Conservation (phyloP, 169 alveolate genomes). For the Cryptosporidium viatorum region DNA sequence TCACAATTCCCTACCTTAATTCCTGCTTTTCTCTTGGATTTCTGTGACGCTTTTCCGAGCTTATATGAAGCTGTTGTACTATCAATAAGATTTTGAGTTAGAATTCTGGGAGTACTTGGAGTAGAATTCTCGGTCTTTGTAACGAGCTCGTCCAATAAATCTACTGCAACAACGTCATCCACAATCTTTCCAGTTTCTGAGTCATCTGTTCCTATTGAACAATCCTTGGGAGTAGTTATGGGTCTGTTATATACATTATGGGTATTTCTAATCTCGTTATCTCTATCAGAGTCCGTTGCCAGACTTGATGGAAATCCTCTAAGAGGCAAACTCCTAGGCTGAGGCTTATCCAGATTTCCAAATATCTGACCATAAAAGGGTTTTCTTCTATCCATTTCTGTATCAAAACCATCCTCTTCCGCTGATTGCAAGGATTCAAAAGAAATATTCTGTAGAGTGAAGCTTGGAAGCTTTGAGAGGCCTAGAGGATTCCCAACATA, state of each 20-base stretch:
- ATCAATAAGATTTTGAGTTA: neutral
- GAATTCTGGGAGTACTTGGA: slow-evolving; percentile 20
- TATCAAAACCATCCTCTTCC: slow-evolving; percentile 18
- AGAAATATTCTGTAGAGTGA: slow-evolving; percentile 37
- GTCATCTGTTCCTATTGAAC: slow-evolving; percentile 9
- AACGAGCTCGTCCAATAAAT: slow-evolving; percentile 49
- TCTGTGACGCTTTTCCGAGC: neutral
- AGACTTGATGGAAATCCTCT: slow-evolving; percentile 57
- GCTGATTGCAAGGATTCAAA: slow-evolving; percentile 20
- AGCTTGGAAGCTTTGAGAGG: slow-evolving; percentile 10
- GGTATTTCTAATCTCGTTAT: slow-evolving; percentile 12
- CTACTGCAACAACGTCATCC: slow-evolving; percentile 71
- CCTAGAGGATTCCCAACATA: slow-evolving; percentile 46
- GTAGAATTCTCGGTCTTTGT: slow-evolving; percentile 35
- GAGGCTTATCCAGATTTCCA: slow-evolving; percentile 1
- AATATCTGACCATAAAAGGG: neutral
- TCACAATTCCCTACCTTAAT: neutral
- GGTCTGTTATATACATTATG: slow-evolving; percentile 35
- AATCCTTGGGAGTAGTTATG: slow-evolving; percentile 12
- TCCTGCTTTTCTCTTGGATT: neutral
- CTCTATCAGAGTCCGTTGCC: slow-evolving; percentile 26
- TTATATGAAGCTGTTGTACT: neutral
- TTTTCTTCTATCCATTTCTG: neutral
- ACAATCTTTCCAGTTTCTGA: slow-evolving; percentile 25
- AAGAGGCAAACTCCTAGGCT: slow-evolving; percentile 11